phyloP scores from a whole-genome alignment of 2,329 filamentous ascomycete genomes.

The Penicillium sp. region DNA sequence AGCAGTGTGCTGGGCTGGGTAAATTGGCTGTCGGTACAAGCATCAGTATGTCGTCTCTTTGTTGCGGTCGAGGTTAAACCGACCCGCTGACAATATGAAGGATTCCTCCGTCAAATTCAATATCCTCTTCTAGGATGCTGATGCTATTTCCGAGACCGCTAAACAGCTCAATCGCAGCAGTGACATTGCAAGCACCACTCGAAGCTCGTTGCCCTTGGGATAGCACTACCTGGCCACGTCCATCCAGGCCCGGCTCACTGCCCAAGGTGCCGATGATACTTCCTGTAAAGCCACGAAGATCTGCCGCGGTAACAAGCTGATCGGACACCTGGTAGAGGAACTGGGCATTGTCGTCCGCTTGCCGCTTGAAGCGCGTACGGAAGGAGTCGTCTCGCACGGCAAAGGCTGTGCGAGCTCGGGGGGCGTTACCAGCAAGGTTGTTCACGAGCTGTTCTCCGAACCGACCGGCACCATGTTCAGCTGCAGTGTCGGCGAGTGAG shows the following conservation, averaged over 20 bases:
- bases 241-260: neutral
- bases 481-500: neutral
- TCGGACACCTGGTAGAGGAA: neutral
- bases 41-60: neutral
- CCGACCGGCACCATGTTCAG: neutral
- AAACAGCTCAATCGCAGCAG: neutral
- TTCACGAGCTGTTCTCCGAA: neutral
- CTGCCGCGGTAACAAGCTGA: neutral
- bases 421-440: neutral
- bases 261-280: neutral
- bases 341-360: neutral
- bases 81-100: conserved; percentile 2
- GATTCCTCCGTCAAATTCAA: neutral
- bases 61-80: neutral
- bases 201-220: neutral
- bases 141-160: neutral
- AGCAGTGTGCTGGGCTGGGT: neutral
- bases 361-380: neutral
- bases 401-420: neutral
- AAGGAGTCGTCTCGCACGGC: neutral
- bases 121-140: neutral
- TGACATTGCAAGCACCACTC: neutral
- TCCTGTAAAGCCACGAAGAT: neutral
- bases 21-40: neutral
- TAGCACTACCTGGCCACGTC: neutral